Base-by-base conservation (phyloP, 805 yeast species). In the Kurtzmaniella fragi region DNA sequence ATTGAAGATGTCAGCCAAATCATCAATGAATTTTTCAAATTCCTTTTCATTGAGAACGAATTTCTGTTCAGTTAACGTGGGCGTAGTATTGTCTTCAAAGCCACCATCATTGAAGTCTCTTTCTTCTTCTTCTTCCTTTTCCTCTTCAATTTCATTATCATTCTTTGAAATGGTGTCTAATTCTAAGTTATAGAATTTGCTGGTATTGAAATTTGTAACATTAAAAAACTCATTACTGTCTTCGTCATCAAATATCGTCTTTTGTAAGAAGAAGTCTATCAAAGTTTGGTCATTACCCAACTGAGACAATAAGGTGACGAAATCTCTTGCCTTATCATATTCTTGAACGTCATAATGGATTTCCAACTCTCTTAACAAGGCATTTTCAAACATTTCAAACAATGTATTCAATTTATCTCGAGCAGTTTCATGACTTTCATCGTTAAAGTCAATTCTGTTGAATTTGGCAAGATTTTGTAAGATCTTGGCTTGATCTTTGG, bases 301-400 rank as follows among this genome's bases (percentile, higher is more conserved):
- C 15, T 54, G 59, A 6, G 60, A 53, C 43, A 69, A 48, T 12
- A 69, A 64, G 32, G 50, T 39, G 4, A 67, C 69, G 44, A 65
- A 69, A 20, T 49, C 41, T 17, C 53, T 53, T 11, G 75, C 67
- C 15, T 57, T 56, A 2, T 50, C 56, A 45, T 59, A 75, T 30
- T 80, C 77, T 32, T 67, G 60, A 2, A 67, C 52, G 32, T 73
- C 77, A 42, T 73, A 71, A 44, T 73, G 80, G 25, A 70, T 58
- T 37, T 84, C 90, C 42, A 85, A 69, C 53, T 87, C 95, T 34
- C 78, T 59, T 12, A 86, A 55, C 6, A 84, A 70, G 0, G 93
- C 85, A 53, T 75, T 82, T 31, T 83, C 82, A 53, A 87, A 85
- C 14, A 85, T 65, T 50, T 83, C 91, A 29, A 78, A 56, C 10